phyloP scores from a whole-genome alignment of 352 stramenopile species.

The Plasmopara viticola region DNA sequence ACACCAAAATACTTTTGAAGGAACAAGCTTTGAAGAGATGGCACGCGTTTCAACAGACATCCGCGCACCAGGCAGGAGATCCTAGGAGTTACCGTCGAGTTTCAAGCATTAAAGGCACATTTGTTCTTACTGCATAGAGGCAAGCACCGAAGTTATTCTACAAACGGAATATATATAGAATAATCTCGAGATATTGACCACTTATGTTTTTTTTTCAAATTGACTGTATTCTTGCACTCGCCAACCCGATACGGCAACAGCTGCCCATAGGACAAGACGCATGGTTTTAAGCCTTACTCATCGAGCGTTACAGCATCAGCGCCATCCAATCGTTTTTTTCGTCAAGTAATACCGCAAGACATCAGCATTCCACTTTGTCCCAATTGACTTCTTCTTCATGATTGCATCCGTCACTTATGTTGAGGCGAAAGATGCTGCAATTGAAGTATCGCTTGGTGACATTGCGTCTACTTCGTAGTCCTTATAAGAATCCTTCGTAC shows the following conservation, averaged over 20 bases:
- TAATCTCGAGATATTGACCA: conserved; percentile 24
- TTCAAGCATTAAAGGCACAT: conserved; percentile 24
- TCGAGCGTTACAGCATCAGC: no score
- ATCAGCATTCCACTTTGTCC: no score
- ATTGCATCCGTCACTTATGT: no score
- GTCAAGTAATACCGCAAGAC: no score
- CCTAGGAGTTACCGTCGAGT: conserved; percentile 18
- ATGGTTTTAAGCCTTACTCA: neutral
- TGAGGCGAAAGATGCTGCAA: no score
- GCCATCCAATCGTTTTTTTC: no score
- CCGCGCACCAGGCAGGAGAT: conserved; percentile 10
- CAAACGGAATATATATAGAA: conserved; percentile 17
- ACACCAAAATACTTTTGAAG: conserved; percentile 2
- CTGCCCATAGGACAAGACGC: conserved; percentile 5
- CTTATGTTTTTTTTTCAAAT: conserved; percentile 22
- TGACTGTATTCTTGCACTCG: neutral
- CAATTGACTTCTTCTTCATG: no score
- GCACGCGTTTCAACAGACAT: conserved; percentile 1
- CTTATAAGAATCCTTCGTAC: no score
- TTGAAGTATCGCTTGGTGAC: no score
- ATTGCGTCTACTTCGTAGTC: no score
- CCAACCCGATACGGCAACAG: conserved; percentile 3
- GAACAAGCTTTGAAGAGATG: conserved; percentile 13
- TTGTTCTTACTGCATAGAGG: conserved; percentile 35
- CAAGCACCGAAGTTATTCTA: conserved; percentile 28